Conservation (phyloP, 1,139 yeast genomes). For the Kurtzmaniella quercitrusa region DNA sequence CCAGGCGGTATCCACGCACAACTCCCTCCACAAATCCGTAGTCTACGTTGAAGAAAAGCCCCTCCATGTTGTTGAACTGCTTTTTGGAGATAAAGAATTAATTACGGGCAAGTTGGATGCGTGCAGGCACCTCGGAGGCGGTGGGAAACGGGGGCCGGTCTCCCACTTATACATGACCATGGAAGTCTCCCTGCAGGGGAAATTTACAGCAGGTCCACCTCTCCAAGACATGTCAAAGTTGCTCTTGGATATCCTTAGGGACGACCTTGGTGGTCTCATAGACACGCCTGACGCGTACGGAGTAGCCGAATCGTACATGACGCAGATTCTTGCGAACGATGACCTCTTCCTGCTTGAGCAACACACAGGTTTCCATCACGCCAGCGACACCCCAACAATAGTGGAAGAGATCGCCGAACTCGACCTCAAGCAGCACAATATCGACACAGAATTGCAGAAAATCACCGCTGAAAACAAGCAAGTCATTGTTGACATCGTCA, state of each 20-base stretch:
- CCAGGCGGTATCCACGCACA: slow-evolving; percentile 90
- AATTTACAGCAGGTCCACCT: too few species aligned
- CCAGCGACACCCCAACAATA: slow-evolving; percentile 25
- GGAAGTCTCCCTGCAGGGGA: too few species aligned
- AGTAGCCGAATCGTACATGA: slow-evolving; percentile 17
- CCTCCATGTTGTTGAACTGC: slow-evolving; percentile 55
- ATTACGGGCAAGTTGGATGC: background rate
- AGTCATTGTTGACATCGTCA: slow-evolving; percentile 35
- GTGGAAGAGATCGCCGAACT: slow-evolving; percentile 45
- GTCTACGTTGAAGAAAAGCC: slow-evolving; percentile 81
- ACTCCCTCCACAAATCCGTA: slow-evolving; percentile 91
- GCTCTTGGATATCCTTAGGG: slow-evolving; percentile 19
- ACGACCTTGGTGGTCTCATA: slow-evolving; percentile 17
- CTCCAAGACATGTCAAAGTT: slow-evolving; percentile 5
- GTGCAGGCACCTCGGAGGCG: too few species aligned
- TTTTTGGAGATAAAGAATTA: background rate
- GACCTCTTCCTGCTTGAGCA: slow-evolving; percentile 39
- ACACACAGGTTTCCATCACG: slow-evolving; percentile 26
- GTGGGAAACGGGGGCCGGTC: too few species aligned
- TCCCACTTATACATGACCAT: too few species aligned
- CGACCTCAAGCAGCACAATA: slow-evolving; percentile 29
- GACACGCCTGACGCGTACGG: slow-evolving; percentile 11
- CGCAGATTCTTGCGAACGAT: slow-evolving; percentile 34
- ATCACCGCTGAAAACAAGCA: slow-evolving; percentile 38
- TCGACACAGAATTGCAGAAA: slow-evolving; percentile 27